phyloP scores from a whole-genome alignment of 108 stramenopile genomes.

The Schizochytrium sp. region DNA sequence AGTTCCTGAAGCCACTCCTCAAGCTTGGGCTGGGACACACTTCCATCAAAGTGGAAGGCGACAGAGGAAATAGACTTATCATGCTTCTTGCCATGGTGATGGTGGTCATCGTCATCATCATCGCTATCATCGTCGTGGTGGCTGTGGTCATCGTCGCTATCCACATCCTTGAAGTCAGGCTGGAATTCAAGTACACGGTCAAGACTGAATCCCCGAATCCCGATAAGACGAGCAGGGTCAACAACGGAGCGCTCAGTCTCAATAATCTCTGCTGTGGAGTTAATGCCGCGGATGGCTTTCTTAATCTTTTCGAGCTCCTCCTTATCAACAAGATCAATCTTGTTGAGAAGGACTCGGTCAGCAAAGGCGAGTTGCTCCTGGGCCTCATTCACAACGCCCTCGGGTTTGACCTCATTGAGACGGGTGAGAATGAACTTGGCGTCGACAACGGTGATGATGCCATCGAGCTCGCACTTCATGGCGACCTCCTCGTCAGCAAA shows the following conservation, averaged over 20 bases:
- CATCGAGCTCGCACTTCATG: conserved; percentile 83
- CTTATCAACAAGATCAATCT: conserved; percentile 71
- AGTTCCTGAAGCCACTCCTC: conserved; percentile 70
- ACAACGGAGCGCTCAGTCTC: conserved; percentile 82
- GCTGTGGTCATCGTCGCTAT: conserved; percentile 1
- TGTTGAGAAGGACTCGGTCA: conserved; percentile 76
- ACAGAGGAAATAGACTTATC: conserved; percentile 81
- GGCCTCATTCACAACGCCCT: conserved; percentile 85
- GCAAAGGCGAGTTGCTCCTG: conserved; percentile 92
- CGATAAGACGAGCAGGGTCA: conserved; percentile 86
- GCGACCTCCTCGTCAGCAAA: conserved; percentile 89
- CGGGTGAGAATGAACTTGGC: conserved; percentile 81
- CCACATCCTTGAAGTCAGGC: conserved; percentile 81
- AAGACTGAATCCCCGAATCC: conserved; percentile 85
- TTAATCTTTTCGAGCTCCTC: conserved; percentile 66
- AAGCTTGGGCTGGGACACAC: conserved; percentile 75
- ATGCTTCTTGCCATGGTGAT: conserved; percentile 70
- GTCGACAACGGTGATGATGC: conserved; percentile 93
- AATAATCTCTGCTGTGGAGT: conserved; percentile 86
- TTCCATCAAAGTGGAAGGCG: conserved; percentile 75
- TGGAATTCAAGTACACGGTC: conserved; percentile 86
- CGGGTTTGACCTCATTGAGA: conserved; percentile 82
- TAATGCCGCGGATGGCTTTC: conserved; percentile 77
- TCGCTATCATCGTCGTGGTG: not conserved
- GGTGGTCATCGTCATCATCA: not conserved